Evolutionary conservation across 163 green algal genomes (phyloP), one percentile per base, ranked within the genome.

Genomic region (Chlorella variabilis): DNA sequence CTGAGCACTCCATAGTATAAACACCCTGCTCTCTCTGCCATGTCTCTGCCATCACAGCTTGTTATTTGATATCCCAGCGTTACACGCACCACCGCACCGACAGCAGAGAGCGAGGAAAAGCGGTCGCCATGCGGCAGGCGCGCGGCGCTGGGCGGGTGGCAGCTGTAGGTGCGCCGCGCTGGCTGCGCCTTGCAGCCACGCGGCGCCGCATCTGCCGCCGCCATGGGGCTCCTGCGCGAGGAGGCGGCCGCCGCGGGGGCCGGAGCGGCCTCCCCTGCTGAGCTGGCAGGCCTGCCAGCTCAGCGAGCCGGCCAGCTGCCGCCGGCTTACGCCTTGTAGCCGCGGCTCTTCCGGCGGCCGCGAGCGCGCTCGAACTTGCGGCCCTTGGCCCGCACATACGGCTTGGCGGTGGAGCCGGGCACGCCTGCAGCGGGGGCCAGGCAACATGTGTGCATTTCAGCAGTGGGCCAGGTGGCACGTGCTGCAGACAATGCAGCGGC

Each of bases 321-420:
- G n/a, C 13, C 29, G n/a, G 61, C 59, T 76, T 96, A 99, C 29
- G 87, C 92, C 97, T 99, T 99, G 96, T 97, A 99, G 58, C 97
- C 97, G 75, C 95, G 87, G 80, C 84, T 94, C 73, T 94, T 96
- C 73, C 97, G 90, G 87, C 96, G 92, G 85, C 97, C 97, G 86
- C 97, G 94, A 38, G 97, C 97, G 88, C 96, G 97, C 93, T 99
- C 97, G 87, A 99, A 99, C 93, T 99, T 99, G 89, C 97, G 93
- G 75, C 97, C 97, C 94, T 98, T 98, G 84, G 84, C 80, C 67
- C 96, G 93, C 61, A 99, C 94, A 84, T 98, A 99, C 20, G 96
- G 96, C 93, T 99, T 99, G 90, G 96, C 95, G 89, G 91, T 87
- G 56, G 93, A 98, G 87, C 93, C 88, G 59, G 97, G 97, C 78